Conservation (phyloP, 1,139 yeast genomes). For the Saccharomycopsis hybrid region DNA sequence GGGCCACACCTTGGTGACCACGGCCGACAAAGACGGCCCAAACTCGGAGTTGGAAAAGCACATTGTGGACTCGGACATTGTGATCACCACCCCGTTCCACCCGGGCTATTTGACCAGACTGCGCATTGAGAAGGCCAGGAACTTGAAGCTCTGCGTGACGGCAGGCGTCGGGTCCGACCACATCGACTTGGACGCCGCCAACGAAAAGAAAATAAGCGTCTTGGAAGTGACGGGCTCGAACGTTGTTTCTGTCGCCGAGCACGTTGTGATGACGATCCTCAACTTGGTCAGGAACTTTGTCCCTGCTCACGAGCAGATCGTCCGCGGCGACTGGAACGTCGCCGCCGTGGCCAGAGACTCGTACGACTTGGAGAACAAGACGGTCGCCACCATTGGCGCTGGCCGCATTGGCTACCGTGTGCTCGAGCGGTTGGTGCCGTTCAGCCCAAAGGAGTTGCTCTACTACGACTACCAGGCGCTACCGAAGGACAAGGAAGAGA, state of each 20-base stretch:
- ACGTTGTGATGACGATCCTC: constrained; percentile 69
- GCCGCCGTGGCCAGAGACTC: constrained; percentile 72
- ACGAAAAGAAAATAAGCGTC: constrained; percentile 56
- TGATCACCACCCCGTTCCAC: constrained; percentile 79
- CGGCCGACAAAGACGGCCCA: constrained; percentile 63
- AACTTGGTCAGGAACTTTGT: constrained; percentile 70
- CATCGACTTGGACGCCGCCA: constrained; percentile 68
- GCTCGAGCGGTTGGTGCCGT: constrained; percentile 64
- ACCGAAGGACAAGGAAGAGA: constrained; percentile 49
- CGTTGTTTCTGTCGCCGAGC: constrained; percentile 78
- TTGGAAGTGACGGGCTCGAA: constrained; percentile 80
- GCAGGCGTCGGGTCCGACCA: constrained; percentile 89
- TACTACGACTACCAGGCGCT: constrained; percentile 74
- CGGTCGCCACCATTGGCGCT: constrained; percentile 72
- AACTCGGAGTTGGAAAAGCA: constrained; percentile 54
- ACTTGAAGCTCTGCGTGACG: constrained; percentile 64
- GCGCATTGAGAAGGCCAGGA: constrained; percentile 64
- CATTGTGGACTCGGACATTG: constrained; percentile 64
- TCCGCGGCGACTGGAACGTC: constrained; percentile 64
- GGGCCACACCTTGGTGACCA: constrained; percentile 65
- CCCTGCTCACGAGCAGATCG: constrained; percentile 68
- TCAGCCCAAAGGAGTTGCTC: constrained; percentile 66
- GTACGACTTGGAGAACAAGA: constrained; percentile 71
- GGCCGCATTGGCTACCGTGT: constrained; percentile 80
- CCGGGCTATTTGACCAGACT: constrained; percentile 71